phyloP scores from a whole-genome alignment of 148 eudicot genomes.

The Rhododendron ovatum region DNA sequence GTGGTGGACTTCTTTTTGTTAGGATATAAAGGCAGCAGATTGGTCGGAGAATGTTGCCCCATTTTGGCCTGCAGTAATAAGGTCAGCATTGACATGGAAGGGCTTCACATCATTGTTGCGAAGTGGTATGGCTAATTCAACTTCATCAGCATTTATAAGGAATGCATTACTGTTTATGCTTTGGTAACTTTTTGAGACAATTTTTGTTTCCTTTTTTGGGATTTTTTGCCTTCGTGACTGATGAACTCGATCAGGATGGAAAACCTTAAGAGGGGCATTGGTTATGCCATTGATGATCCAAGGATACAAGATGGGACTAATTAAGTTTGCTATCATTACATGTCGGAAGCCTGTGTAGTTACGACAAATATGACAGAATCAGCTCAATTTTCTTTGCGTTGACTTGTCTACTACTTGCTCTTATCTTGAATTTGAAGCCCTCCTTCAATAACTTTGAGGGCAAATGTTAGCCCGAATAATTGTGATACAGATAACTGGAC shows the following conservation, averaged over 20 bases:
- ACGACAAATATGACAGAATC: background rate
- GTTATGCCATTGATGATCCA: too few species aligned
- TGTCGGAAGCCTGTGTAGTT: constrained; percentile 63
- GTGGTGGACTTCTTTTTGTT: background rate
- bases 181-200: background rate
- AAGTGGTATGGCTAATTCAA: constrained; percentile 43
- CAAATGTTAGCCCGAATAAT: too few species aligned
- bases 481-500: too few species aligned
- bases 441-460: too few species aligned
- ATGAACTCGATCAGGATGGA: too few species aligned
- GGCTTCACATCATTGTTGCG: constrained; percentile 71
- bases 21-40: constrained; percentile 88
- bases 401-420: too few species aligned
- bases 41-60: constrained; percentile 91
- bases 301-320: constrained; percentile 68
- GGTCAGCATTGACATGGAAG: constrained; percentile 87
- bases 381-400: too few species aligned
- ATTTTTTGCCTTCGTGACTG: too few species aligned
- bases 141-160: background rate
- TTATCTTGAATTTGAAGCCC: too few species aligned
- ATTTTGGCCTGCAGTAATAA: constrained; percentile 98
- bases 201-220: too few species aligned
- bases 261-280: too few species aligned
- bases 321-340: constrained; percentile 86
- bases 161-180: background rate